Conservation (phyloP, 192 early-diverging fungal species). For the Entomortierella parvispora region DNA sequence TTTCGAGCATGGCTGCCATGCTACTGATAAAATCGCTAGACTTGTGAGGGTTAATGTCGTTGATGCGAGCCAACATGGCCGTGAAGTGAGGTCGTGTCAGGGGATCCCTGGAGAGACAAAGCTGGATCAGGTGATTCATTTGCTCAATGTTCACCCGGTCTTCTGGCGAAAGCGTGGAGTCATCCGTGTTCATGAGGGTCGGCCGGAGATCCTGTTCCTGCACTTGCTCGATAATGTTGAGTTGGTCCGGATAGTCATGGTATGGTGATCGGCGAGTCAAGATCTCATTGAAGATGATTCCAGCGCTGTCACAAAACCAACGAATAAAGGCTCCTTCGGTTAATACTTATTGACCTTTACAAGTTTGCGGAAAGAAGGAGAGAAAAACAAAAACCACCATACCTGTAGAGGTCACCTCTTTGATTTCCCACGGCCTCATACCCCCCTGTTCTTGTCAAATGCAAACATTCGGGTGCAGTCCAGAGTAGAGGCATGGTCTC, state of each 20-base stretch:
- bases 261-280: conserved; percentile 53
- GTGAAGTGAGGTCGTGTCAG: conserved; percentile 38
- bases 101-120: conserved; percentile 27
- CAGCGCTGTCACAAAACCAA: conserved; percentile 30
- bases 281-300: conserved; percentile 59
- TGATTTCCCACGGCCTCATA: conserved; percentile 42
- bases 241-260: conserved; percentile 15
- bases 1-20: conserved; percentile 57
- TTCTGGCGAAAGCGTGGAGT: conserved; percentile 10
- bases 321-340: too few relatives aligned
- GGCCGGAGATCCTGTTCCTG: conserved; percentile 34
- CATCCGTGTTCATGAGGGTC: conserved; percentile 7
- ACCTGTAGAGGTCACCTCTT: conserved; percentile 53
- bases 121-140: conserved; percentile 35
- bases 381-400: background rate
- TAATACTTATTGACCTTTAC: too few relatives aligned
- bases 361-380: too few relatives aligned
- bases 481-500: conserved; percentile 39
- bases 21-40: conserved; percentile 52
- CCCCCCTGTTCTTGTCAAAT: conserved; percentile 13
- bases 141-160: conserved; percentile 41
- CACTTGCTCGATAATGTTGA: conserved; percentile 17
- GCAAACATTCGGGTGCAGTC: conserved; percentile 48
- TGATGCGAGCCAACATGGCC: conserved; percentile 33
- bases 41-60: conserved; percentile 52